Percentiles rank a stretch among this genome's conserved stretches.
Conservation (phyloP, 2,329 filamentous ascomycete species). For the Dactylellina leptospora region DNA sequence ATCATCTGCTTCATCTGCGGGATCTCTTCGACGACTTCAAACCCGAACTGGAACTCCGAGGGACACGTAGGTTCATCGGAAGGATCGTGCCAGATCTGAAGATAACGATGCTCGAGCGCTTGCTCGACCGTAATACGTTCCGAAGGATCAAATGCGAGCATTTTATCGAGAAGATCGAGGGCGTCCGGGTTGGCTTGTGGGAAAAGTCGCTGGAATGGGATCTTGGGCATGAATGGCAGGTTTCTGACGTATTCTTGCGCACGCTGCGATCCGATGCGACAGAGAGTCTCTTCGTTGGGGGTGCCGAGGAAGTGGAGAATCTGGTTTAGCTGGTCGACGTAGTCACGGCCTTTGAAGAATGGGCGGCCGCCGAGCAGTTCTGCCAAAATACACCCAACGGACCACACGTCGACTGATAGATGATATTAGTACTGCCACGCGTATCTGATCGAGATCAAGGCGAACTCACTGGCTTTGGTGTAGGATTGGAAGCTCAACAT, state of each 20-base stretch:
- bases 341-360: conserved; percentile 99
- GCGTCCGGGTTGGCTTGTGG: conserved; percentile 94
- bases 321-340: conserved; percentile 99
- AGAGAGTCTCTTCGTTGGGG: conserved; percentile 91
- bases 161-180: conserved; percentile 91
- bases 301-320: conserved; percentile 98
- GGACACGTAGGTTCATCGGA: conserved; percentile 95
- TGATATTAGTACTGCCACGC: neutral
- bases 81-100: conserved; percentile 98
- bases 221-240: conserved; percentile 92
- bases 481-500: conserved; percentile 99
- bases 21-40: conserved; percentile 96
- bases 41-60: conserved; percentile 95
- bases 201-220: conserved; percentile 87
- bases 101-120: conserved; percentile 93
- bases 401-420: conserved; percentile 91
- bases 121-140: conserved; percentile 93
- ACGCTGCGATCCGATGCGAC: conserved; percentile 90
- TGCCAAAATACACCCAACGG: conserved; percentile 95
- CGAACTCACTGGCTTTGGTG: conserved; percentile 94
- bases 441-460: conserved; percentile 5
- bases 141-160: conserved; percentile 96
- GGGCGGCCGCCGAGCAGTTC: conserved; percentile 94
- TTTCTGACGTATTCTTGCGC: conserved; percentile 99
- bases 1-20: conserved; percentile 97